These are phyloP conservation scores for Vitis cinerea DNA, from an alignment of 164 flowering plant genomes.

Conservation along the genomic window DNA sequence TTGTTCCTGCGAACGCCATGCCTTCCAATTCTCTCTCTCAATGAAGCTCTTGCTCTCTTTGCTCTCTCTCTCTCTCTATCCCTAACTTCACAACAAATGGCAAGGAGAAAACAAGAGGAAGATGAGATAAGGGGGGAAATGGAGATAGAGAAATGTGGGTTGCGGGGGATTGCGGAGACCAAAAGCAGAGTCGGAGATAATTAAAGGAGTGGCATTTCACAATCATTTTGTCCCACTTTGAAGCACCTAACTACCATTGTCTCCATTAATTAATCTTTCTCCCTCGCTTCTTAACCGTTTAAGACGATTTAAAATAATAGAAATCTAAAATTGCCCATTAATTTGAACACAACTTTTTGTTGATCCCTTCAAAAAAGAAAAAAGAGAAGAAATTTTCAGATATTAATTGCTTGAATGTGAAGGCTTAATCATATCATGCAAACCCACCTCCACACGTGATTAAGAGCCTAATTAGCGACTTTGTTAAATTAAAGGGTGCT, in stretches of 20 bases:
- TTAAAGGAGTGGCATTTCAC: constrained; percentile 20
- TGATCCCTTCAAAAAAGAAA: neutral
- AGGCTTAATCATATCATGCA: too few relatives aligned
- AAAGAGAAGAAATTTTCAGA: neutral
- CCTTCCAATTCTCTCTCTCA: constrained; percentile 4
- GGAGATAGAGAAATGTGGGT: constrained; percentile 17
- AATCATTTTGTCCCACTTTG: constrained; percentile 26
- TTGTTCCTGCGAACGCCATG: constrained; percentile 92
- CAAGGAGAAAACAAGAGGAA: neutral
- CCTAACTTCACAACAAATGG: neutral
- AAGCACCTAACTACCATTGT: constrained; percentile 26
- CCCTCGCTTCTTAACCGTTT: neutral
- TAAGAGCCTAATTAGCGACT: too few relatives aligned
- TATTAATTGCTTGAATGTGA: too few relatives aligned
- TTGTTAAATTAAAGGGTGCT: too few relatives aligned
- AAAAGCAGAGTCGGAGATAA: constrained; percentile 27
- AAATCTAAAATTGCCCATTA: neutral
- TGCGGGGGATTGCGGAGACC: constrained; percentile 29
- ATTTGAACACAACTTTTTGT: too few relatives aligned
- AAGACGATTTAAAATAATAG: neutral
- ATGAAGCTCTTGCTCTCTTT: neutral
- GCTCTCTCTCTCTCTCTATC: too few relatives aligned
- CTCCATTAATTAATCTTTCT: constrained; percentile 4
- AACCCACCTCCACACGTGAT: too few relatives aligned
- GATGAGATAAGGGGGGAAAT: constrained; percentile 9